These are phyloP conservation scores for Penicillium sp. DNA, from an alignment of 2,329 filamentous ascomycete species.

Conservation along the genomic window DNA sequence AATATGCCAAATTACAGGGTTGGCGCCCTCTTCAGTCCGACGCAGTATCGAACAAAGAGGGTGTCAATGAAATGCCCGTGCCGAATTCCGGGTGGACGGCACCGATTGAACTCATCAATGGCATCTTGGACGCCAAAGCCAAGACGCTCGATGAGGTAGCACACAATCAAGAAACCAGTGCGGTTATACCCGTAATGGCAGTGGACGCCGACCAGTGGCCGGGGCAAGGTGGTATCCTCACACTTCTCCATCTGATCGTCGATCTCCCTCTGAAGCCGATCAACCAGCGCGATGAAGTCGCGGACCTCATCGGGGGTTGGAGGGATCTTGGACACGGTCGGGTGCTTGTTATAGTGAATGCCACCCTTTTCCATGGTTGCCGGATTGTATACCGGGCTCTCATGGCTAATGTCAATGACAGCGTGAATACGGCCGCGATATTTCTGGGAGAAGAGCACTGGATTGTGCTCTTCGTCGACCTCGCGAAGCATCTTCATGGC, in stretches of 20 bases:
- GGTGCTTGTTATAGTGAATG: slow-evolving; percentile 81
- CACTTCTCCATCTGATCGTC: slow-evolving; percentile 53
- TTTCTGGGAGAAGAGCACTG: slow-evolving; percentile 69
- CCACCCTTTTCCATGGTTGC: slow-evolving; percentile 69
- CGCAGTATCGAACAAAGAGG: slow-evolving; percentile 77
- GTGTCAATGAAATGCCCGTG: slow-evolving; percentile 89
- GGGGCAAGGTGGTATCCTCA: slow-evolving; percentile 43
- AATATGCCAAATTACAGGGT: slow-evolving; percentile 39
- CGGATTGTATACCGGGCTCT: slow-evolving; percentile 87
- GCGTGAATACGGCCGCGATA: slow-evolving; percentile 74
- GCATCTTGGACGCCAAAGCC: slow-evolving; percentile 76
- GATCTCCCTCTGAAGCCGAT: slow-evolving; percentile 65
- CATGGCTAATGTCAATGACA: slow-evolving; percentile 89
- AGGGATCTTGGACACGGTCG: slow-evolving; percentile 89
- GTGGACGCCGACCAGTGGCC: slow-evolving; percentile 76
- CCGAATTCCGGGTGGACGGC: slow-evolving; percentile 80
- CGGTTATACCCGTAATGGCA: slow-evolving; percentile 97
- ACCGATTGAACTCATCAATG: slow-evolving; percentile 75
- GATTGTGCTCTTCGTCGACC: slow-evolving; percentile 82
- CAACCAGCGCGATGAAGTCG: slow-evolving; percentile 65
- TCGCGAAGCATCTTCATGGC: slow-evolving; percentile 94
- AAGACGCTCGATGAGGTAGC: slow-evolving; percentile 84
- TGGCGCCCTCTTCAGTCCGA: slow-evolving; percentile 54
- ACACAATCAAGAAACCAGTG: slow-evolving; percentile 88
- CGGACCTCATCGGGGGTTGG: slow-evolving; percentile 68